These are phyloP conservation scores for Kuraishia hungarica DNA, from an alignment of 805 yeast species.

Conservation along the genomic window DNA sequence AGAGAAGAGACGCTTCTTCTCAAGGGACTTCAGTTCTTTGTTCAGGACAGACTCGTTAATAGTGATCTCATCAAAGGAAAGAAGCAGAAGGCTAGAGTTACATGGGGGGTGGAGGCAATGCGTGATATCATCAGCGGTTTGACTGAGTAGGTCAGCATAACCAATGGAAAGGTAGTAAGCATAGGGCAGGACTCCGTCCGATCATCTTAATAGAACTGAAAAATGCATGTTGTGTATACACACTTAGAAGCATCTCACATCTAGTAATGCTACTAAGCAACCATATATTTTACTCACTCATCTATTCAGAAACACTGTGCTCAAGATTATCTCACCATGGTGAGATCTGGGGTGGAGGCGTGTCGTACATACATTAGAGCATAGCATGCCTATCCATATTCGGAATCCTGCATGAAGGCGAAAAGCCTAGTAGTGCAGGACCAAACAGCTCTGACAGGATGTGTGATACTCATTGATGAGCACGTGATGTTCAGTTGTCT, in stretches of 20 bases:
- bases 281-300: too few species aligned
- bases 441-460: background rate
- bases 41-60: conserved; percentile 34
- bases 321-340: too few species aligned
- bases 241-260: too few species aligned
- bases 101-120: conserved; percentile 58
- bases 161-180: too few species aligned
- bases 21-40: conserved; percentile 60
- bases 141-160: conserved; percentile 4
- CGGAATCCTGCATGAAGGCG: background rate
- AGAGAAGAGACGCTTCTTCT: conserved; percentile 49
- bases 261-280: too few species aligned
- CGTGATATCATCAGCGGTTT: conserved; percentile 43
- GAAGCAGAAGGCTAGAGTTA: conserved; percentile 46
- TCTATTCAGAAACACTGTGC: too few species aligned
- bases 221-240: too few species aligned
- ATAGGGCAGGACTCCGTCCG: too few species aligned
- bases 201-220: too few species aligned
- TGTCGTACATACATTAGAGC: too few species aligned
- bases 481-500: background rate
- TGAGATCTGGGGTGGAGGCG: too few species aligned
- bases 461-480: background rate
- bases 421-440: background rate
- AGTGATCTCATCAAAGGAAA: conserved; percentile 44
- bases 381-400: too few species aligned